Base-by-base conservation (phyloP, 2,329 filamentous ascomycete genomes). In the Ascochyta fabae region DNA sequence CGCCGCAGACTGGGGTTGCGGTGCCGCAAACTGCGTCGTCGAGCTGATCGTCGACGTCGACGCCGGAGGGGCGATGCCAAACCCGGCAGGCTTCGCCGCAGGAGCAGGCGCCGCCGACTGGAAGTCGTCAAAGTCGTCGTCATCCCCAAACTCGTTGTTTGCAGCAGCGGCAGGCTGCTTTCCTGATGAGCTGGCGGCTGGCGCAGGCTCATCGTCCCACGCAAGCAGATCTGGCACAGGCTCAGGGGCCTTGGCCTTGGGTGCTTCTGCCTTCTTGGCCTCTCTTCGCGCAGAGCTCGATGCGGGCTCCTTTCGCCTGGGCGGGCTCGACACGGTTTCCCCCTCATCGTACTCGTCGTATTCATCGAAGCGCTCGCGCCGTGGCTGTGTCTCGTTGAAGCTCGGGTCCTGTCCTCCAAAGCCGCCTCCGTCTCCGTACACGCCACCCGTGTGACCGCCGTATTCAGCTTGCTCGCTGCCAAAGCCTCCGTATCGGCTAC, bases 111-210 rank as follows among this genome's bases (percentile, higher is more conserved):
- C 77, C 13, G 94, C 94, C 19, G 92, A 96, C 76, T 96, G 92
- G 82, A 98, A 98, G 72, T 99, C 95, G 72, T 98, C 95, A 70
- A 98, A 98, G 61, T 97, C 95, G 65, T 96, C 93, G 61, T 97
- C 94, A 47, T 86, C 87, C 38, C 76, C 78, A 62, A 80, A 77
- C 51, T 77, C 76, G 60, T 78, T 76, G 31, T 43, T 58, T 24
- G 79, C 73, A 31, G 77, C 67, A 23, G 76, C 69, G 19, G 77
- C 71, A 55, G 79, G 70, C 41, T 76, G 68, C 60, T 78, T 78
- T 61, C 76, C 62, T 75, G 80, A 80, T 5, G 81, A 75, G n/a
- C 72, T 69, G 13, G 74, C 70, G 10, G 80, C 74, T 8, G 83
- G 79, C 3, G 80, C 80, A 33, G 89, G 84, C 50, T 96, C 92